These are phyloP conservation scores for Lactarius evosmus DNA, from an alignment of 768 basidiomycete genomes.

Conservation along the genomic window DNA sequence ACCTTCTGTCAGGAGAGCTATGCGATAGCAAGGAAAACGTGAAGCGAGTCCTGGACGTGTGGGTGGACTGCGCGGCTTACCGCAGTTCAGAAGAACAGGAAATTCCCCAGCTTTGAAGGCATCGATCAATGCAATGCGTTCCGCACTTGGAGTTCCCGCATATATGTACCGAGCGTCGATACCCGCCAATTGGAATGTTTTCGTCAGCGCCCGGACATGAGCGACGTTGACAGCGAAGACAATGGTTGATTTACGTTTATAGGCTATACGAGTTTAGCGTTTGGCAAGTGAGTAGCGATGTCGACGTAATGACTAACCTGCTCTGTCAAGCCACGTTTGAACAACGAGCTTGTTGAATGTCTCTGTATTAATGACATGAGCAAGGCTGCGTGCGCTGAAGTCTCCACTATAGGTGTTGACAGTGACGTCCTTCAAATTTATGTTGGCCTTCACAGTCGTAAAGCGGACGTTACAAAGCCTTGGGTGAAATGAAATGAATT, in stretches of 20 bases:
- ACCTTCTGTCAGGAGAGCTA: conserved; percentile 89
- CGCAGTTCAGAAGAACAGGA: conserved; percentile 89
- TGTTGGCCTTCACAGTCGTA: conserved; percentile 72
- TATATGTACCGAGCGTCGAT: conserved; percentile 84
- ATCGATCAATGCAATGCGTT: conserved; percentile 61
- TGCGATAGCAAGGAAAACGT: background rate
- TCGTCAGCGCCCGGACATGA: conserved; percentile 75
- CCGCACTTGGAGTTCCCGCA: conserved; percentile 57
- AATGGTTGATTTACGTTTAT: conserved; percentile 76
- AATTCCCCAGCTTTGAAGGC: conserved; percentile 70
- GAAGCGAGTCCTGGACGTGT: conserved; percentile 1
- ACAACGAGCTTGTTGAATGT: conserved; percentile 77
- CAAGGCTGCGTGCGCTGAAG: conserved; percentile 74
- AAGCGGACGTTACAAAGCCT: conserved; percentile 87
- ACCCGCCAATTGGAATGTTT: conserved; percentile 66
- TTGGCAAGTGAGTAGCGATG: conserved; percentile 10
- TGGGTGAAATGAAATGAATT: conserved; percentile 14
- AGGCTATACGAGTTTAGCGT: conserved; percentile 33
- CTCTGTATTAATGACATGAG: conserved; percentile 76
- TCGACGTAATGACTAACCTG: conserved; percentile 44
- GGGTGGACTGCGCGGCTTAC: conserved; percentile 39
- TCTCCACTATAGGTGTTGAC: conserved; percentile 72
- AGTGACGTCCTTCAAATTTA: conserved; percentile 66
- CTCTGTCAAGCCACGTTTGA: conserved; percentile 81
- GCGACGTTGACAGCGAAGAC: conserved; percentile 87